phyloP scores from a whole-genome alignment of 1,139 yeast genomes.

The Hyphopichia fennica region DNA sequence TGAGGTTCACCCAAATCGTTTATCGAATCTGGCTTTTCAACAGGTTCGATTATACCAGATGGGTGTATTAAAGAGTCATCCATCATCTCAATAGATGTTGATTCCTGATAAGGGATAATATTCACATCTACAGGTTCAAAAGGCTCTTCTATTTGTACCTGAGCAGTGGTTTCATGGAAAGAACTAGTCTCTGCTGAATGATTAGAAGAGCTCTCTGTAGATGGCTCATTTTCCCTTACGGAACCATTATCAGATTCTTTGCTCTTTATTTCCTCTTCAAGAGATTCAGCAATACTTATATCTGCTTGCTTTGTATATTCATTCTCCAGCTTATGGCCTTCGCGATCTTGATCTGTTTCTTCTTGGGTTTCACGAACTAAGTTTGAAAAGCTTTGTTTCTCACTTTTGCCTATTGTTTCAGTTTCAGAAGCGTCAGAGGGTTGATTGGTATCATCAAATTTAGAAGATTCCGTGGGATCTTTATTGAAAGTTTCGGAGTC shows the following conservation, averaged over 20 bases:
- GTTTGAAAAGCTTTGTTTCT: no score
- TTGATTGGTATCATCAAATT: no score
- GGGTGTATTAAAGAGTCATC: conserved; percentile 5
- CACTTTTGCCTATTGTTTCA: no score
- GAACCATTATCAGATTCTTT: no score
- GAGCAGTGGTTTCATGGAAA: not conserved
- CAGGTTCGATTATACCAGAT: conserved; percentile 7
- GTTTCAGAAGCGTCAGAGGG: no score
- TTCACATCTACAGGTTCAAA: not conserved
- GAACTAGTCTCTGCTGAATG: no score
- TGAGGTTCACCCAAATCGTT: not conserved
- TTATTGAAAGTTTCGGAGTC: no score
- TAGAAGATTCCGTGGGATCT: no score
- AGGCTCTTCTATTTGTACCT: not conserved
- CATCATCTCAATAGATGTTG: conserved; percentile 6
- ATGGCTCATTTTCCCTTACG: no score
- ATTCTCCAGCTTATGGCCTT: not conserved
- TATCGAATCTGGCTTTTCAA: not conserved
- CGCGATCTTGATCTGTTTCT: no score
- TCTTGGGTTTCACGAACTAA: no score
- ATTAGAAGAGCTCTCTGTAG: no score
- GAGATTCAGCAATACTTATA: not conserved
- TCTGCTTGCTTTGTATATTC: not conserved
- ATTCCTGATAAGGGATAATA: conserved; percentile 7
- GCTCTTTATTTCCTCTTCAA: not conserved